These are phyloP conservation scores for Spergularia marina DNA, from an alignment of 148 eudicot genomes.

Conservation along the genomic window DNA sequence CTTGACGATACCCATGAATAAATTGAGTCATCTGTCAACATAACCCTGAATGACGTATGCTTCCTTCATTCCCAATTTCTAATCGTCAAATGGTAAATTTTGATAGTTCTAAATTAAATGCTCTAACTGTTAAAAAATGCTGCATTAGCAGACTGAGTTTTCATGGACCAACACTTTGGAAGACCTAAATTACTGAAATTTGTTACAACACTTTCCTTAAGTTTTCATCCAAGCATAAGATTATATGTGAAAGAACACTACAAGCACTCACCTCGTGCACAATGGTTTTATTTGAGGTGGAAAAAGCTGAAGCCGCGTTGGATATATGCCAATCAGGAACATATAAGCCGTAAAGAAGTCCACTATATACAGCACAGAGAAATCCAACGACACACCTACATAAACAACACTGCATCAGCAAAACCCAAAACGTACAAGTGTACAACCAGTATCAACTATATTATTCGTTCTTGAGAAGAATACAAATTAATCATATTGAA, in stretches of 20 bases:
- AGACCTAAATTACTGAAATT: not conserved
- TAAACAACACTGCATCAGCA: slow-evolving; percentile 21
- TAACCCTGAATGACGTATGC: not conserved
- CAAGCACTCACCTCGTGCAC: slow-evolving; percentile 38
- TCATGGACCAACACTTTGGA: not conserved
- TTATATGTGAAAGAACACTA: not conserved
- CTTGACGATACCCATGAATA: not conserved
- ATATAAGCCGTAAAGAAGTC: slow-evolving; percentile 59
- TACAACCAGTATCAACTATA: not conserved
- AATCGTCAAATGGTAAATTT: too few relatives aligned
- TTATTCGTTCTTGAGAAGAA: not conserved
- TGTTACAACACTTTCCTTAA: not conserved
- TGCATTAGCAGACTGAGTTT: too few relatives aligned
- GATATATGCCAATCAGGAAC: slow-evolving; percentile 79
- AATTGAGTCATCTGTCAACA: not conserved
- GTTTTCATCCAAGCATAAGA: not conserved
- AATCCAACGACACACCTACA: slow-evolving; percentile 48
- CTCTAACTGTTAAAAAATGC: too few relatives aligned
- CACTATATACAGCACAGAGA: slow-evolving; percentile 47
- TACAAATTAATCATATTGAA: not conserved
- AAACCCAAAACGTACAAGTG: not conserved
- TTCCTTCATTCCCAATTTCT: not conserved
- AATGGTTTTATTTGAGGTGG: slow-evolving; percentile 35
- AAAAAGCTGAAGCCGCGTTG: slow-evolving; percentile 30
- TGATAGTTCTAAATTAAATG: too few relatives aligned